Percentiles rank a stretch among this genome's conserved stretches.
These are phyloP conservation scores for Mortierella sp. DNA, from an alignment of 371 early-diverging fungal genomes.

Conservation along the genomic window DNA sequence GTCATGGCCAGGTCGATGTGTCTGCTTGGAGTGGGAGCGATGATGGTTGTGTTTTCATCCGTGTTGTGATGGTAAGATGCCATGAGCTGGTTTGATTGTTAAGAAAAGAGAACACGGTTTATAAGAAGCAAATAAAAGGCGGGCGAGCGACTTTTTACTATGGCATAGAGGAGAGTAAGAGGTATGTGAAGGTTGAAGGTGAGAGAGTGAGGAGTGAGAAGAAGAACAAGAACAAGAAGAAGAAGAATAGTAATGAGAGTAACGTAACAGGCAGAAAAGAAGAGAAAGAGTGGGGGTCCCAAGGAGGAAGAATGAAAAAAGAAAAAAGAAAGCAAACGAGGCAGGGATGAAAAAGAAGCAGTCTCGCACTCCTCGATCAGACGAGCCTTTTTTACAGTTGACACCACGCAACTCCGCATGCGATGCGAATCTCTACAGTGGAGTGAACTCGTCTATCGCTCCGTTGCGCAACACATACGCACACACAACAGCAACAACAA, in stretches of 20 bases:
- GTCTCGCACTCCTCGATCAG: neutral
- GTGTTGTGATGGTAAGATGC: neutral
- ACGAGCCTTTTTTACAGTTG: too few relatives aligned
- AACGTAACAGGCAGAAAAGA: neutral
- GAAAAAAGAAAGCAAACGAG: neutral
- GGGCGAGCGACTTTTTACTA: neutral
- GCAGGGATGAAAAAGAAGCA: neutral
- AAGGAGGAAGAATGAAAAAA: neutral
- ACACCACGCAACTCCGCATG: neutral
- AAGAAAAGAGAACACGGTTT: neutral
- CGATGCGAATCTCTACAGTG: neutral
- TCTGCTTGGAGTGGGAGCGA: constrained; percentile 10
- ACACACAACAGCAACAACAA: neutral
- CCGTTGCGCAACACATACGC: neutral
- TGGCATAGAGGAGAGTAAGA: neutral
- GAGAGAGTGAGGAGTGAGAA: neutral
- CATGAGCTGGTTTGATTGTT: neutral
- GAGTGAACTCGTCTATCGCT: too few relatives aligned
- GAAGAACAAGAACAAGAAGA: neutral
- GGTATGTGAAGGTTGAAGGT: neutral
- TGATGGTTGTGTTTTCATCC: neutral
- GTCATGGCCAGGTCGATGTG: constrained; percentile 5
- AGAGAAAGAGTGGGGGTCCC: neutral
- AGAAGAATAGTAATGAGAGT: neutral
- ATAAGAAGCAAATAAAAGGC: neutral